phyloP scores from a whole-genome alignment of 306 rosid genomes.

The Trifolium dubium region DNA sequence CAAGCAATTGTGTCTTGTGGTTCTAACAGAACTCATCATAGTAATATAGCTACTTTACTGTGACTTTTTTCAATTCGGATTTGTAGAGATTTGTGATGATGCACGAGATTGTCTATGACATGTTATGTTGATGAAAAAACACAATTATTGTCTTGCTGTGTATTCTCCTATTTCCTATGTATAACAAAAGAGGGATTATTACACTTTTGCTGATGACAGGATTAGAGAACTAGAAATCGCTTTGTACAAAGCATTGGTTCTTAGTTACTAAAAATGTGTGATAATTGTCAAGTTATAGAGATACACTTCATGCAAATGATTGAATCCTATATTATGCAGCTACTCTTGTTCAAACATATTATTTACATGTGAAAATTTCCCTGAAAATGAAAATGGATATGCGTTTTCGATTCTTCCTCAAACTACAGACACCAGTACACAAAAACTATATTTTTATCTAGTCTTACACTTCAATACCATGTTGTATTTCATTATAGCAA shows the following conservation, averaged over 20 bases:
- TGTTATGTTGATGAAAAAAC: background rate
- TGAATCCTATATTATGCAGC: too few species aligned
- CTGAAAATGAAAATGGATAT: background rate
- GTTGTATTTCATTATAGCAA: background rate
- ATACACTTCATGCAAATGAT: too few species aligned
- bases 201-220: background rate
- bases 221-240: background rate
- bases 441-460: background rate
- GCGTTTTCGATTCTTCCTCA: background rate
- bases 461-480: background rate
- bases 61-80: background rate
- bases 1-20: slow-evolving; percentile 15
- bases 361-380: background rate
- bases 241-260: background rate
- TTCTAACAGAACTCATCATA: background rate
- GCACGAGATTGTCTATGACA: background rate
- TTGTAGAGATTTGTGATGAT: background rate
- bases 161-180: background rate
- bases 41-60: background rate
- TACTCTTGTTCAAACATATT: too few species aligned
- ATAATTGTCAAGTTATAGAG: background rate
- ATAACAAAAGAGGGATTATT: background rate
- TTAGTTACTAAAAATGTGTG: background rate
- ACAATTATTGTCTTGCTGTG: background rate
- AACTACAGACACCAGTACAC: background rate